phyloP scores from a whole-genome alignment of 768 basidiomycete species.

The Tylopilus rubrobrunneus region DNA sequence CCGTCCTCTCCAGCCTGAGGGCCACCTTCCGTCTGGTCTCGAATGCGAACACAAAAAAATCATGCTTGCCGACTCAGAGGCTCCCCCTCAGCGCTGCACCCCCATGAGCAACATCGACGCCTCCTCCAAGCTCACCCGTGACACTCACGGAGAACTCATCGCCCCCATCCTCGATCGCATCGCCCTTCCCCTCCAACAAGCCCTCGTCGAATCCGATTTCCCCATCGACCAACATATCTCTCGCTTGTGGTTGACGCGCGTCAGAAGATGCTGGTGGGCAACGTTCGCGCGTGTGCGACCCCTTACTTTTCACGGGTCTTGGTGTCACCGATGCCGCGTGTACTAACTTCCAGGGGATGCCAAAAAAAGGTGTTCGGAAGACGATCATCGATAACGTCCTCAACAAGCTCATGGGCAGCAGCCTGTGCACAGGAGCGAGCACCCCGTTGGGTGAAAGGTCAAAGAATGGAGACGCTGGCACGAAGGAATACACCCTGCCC shows the following conservation, averaged over 20 bases:
- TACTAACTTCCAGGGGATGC: slow-evolving; percentile 92
- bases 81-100: slow-evolving; percentile 91
- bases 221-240: slow-evolving; percentile 78
- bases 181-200: slow-evolving; percentile 67
- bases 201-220: slow-evolving; percentile 76
- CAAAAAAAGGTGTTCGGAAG: slow-evolving; percentile 86
- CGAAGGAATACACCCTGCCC: slow-evolving; percentile 72
- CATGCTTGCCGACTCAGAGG: slow-evolving; percentile 88
- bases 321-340: slow-evolving; percentile 82
- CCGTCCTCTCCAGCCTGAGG: slow-evolving; percentile 84
- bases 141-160: slow-evolving; percentile 78
- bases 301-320: slow-evolving; percentile 78
- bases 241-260: slow-evolving; percentile 71
- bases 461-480: slow-evolving; percentile 41
- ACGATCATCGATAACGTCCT: slow-evolving; percentile 81
- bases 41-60: slow-evolving; percentile 97
- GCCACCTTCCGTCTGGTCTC: slow-evolving; percentile 86
- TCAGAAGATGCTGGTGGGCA: slow-evolving; percentile 90
- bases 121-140: slow-evolving; percentile 77
- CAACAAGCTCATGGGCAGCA: slow-evolving; percentile 51
- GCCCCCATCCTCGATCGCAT: slow-evolving; percentile 74
- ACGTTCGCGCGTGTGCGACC: slow-evolving; percentile 83
- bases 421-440: slow-evolving; percentile 38
- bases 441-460: slow-evolving; percentile 54
- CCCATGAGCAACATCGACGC: slow-evolving; percentile 95